Evolutionary conservation across 371 early-diverging fungal species (phyloP).

Genomic region (Mortierella sp.): DNA sequence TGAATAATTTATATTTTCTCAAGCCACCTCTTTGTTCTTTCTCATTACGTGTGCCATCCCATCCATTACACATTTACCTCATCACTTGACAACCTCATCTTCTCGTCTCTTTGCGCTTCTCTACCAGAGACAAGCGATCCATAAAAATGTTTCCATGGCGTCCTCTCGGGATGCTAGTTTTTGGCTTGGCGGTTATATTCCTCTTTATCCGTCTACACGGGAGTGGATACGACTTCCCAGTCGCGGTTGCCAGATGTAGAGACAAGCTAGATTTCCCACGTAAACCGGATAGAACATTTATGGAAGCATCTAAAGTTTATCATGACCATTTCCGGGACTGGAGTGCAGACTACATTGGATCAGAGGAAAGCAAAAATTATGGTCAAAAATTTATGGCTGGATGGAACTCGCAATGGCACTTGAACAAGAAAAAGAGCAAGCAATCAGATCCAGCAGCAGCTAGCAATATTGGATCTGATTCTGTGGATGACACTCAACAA

Average conservation of each 20-base stretch:
- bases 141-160: conserved; percentile 51
- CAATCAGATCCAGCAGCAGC: background rate
- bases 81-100: background rate
- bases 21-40: background rate
- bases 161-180: conserved; percentile 47
- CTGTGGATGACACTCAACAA: background rate
- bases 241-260: conserved; percentile 9
- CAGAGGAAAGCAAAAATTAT: conserved; percentile 5
- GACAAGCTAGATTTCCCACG: conserved; percentile 19
- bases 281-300: conserved; percentile 24
- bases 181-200: conserved; percentile 46
- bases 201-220: conserved; percentile 54
- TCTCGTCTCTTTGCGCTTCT: background rate
- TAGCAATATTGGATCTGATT: background rate
- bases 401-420: conserved; percentile 38
- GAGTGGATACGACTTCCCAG: conserved; percentile 47
- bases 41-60: background rate
- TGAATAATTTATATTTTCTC: background rate
- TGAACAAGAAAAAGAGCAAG: conserved; percentile 23
- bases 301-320: conserved; percentile 36
- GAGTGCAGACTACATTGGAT: background rate
- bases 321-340: conserved; percentile 20
- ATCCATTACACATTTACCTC: background rate
- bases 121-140: background rate
- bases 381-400: conserved; percentile 25